Base-by-base conservation (phyloP, 805 yeast species). In the Cyberlindnera suaveolens region DNA sequence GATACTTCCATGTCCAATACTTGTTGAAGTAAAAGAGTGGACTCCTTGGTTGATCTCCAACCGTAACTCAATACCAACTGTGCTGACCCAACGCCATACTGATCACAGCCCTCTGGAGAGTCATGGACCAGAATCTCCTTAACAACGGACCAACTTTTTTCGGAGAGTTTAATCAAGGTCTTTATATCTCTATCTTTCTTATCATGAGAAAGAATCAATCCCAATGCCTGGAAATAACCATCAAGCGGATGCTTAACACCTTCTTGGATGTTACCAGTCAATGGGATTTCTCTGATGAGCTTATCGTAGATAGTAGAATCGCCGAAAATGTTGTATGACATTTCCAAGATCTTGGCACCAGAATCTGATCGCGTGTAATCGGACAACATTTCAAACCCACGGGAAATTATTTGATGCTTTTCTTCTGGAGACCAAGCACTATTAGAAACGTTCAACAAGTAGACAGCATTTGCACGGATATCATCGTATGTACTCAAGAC, bases 41-140 rank as follows among this genome's bases (percentile, higher is more conserved):
- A 77, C 52, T 89, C 96, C 53, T 86, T 86, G 6, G 87, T 68
- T 0, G 90, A 76, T 63, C 93, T 78, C 91, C 96, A 90, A 3
- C 88, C 76, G 55, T 78, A 86, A 51, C 84, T 82, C 11, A 77
- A 64, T 9, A 81, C 66, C 8, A 73, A 53, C 52, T 75, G 81
- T 32, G 70, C 68, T 13, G 67, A 57, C 2, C 64, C 61, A 17
- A 63, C 66, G 30, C 68, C 68, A 36, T 72, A 64, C 38, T 60
- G 69, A 14, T 79, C 54, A 50, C 76, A 72, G 1, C 87, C 85
- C 54, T 81, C 88, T 0, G 88, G 85, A 0, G 90, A 77, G 51
- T 82, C 88, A 52, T 79, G 78, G 31, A 80, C 73, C 33, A 88
- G 63, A 11, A 81, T 67, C 1, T 70, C 65, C 41, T 57, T 63